Evolutionary conservation across 179 eudicot genomes (phyloP), one percentile per base, ranked within the genome.

Genomic region (Spinacia oleracea): DNA sequence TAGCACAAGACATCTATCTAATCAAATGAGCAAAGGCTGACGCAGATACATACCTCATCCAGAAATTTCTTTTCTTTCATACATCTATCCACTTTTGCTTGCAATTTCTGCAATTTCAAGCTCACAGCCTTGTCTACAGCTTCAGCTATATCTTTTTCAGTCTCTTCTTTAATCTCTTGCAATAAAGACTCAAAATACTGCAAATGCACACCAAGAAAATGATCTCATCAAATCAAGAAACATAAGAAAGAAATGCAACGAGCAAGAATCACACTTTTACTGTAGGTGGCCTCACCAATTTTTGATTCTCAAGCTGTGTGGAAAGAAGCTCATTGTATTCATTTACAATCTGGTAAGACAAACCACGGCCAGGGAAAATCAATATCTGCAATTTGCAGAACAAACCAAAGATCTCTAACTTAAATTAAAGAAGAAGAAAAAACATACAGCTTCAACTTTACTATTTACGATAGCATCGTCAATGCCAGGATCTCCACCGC

Each of bases 291-390:
- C 90, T 88, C 83, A 90, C 99, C 82, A 83, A 63, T 70, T 90
- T 93, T 78, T 93, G 98, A 82, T 83, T 93, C 89, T 96, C 99
- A 77, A 96, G 96, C 81, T 96, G 98, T 27, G 91, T 85, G 69
- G 98, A 89, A 68, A 90, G 94, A 68, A 91, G 98, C 81, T 96
- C 98, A 79, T 89, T 88, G 88, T 93, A 93, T 91, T 96, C 98
- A 21, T 82, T 91, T 45, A 83, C 88, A 79, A 92, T 93, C 99
- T 96, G 93, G 72, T 64, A 43, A 79, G 63, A 74, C 45, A 21
- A 72, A 72, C 48, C 72, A 80, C 20, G 42, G 60, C 38, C 68
- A 51, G 18, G 3, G 31, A 12, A 73, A 59, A n/a, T 78, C 11
- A 79, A 14, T 46, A 40, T 31, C 77, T 42, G 11, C 42, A 63